A percentile compares a stretch with the other conserved stretches of the same genome.
phyloP scores from a whole-genome alignment of 805 yeast genomes.

The Pichia sporocuriosa region DNA sequence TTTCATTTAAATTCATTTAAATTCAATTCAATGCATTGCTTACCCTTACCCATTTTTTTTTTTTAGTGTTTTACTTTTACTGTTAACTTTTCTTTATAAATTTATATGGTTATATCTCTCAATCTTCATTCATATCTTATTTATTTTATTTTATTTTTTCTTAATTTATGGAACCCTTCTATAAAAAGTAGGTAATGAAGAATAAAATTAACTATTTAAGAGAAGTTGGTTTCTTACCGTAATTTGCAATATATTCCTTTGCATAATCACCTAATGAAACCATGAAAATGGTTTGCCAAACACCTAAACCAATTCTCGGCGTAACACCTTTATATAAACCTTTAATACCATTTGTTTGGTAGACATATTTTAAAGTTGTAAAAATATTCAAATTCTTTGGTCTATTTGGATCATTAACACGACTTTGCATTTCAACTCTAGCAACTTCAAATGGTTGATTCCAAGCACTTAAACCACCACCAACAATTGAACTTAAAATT shows the following conservation, averaged over 20 bases:
- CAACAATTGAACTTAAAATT: constrained; percentile 76
- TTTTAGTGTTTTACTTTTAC: not conserved
- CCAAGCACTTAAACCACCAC: constrained; percentile 98
- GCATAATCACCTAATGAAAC: constrained; percentile 96
- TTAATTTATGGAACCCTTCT: not conserved
- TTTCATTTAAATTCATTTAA: too few species aligned
- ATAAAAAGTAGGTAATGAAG: not conserved
- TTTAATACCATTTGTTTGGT: constrained; percentile 71
- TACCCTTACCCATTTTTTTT: not conserved
- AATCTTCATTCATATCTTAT: too few species aligned
- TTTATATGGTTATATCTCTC: too few species aligned
- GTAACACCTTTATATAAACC: constrained; percentile 96
- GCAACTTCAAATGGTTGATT: constrained; percentile 98
- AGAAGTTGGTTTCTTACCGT: constrained; percentile 10
- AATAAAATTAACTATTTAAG: constrained; percentile 1
- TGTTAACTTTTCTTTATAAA: not conserved
- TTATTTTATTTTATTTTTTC: not conserved
- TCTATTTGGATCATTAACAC: constrained; percentile 89
- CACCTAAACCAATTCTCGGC: constrained; percentile 92
- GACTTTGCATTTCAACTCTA: constrained; percentile 96
- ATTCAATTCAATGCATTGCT: not conserved
- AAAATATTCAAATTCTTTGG: constrained; percentile 83
- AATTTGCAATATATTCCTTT: constrained; percentile 55
- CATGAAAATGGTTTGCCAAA: constrained; percentile 99
- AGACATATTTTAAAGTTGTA: constrained; percentile 76